Percentiles rank a stretch among this genome's conserved stretches.
phyloP scores from a whole-genome alignment of 2,329 filamentous ascomycete genomes.

The Hymenoscyphus linearis region DNA sequence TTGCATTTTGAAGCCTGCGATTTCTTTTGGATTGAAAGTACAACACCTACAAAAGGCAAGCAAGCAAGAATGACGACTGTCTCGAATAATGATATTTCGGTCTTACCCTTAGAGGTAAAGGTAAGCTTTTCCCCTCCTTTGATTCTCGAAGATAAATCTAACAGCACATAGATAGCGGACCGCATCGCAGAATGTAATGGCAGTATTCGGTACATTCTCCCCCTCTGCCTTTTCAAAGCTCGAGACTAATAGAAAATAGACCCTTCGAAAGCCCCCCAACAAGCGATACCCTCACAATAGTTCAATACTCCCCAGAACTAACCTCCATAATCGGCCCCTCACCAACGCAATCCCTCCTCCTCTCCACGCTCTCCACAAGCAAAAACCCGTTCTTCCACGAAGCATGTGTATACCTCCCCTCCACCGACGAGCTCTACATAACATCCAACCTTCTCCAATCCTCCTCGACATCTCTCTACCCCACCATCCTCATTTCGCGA shows the following conservation, averaged over 20 bases:
- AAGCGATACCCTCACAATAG: conserved; percentile 31
- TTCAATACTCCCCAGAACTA: conserved; percentile 37
- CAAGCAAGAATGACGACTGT: conserved; percentile 20
- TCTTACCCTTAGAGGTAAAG: conserved; percentile 15
- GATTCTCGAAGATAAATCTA: no score
- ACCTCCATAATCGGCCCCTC: conserved; percentile 31
- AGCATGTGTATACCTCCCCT: conserved; percentile 39
- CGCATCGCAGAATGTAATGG: conserved; percentile 24
- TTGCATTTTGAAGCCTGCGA: not conserved
- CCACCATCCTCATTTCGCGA: conserved; percentile 42
- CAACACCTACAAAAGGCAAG: not conserved
- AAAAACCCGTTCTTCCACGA: conserved; percentile 43
- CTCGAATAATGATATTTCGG: conserved; percentile 18
- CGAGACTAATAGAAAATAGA: conserved; percentile 14
- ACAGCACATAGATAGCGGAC: conserved; percentile 18
- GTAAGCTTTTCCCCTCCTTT: conserved; percentile 8
- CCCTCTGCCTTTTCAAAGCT: not conserved
- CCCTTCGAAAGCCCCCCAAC: conserved; percentile 9
- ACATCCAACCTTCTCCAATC: conserved; percentile 41
- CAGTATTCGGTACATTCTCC: conserved; percentile 18
- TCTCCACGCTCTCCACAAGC: conserved; percentile 37
- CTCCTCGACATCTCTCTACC: conserved; percentile 34
- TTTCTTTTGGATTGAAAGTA: not conserved
- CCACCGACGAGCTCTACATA: conserved; percentile 39
- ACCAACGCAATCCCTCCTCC: conserved; percentile 37